Percentiles rank a stretch among this genome's conserved stretches.
phyloP scores from a whole-genome alignment of 164 flowering plant genomes.

The Vitis labrusca region DNA sequence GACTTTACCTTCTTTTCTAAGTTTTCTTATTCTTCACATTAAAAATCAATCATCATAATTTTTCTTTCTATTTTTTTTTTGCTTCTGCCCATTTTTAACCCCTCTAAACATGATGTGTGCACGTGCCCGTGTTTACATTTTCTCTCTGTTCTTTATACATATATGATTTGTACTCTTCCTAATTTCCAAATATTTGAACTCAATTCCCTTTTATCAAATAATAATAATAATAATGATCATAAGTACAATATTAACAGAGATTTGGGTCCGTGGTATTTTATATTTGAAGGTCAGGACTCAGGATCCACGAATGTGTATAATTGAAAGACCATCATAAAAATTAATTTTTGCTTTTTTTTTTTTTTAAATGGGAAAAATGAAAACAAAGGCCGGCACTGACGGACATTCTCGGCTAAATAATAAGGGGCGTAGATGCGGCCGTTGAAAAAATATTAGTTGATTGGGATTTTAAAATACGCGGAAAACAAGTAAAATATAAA shows the following conservation, averaged over 20 bases:
- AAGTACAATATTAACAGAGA: too few species aligned
- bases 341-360: too few species aligned
- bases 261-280: too few species aligned
- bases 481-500: not conserved
- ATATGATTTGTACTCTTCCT: not conserved
- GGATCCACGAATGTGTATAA: too few species aligned
- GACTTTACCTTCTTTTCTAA: conserved; percentile 26
- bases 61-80: not conserved
- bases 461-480: too few species aligned
- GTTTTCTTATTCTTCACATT: conserved; percentile 11
- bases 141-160: not conserved
- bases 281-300: too few species aligned
- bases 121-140: conserved; percentile 19
- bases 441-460: not conserved
- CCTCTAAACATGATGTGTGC: conserved; percentile 15
- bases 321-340: not conserved
- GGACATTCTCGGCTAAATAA: conserved; percentile 24
- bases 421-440: conserved; percentile 9
- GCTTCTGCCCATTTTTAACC: not conserved
- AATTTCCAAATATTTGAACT: too few species aligned
- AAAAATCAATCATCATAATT: not conserved
- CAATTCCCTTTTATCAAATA: too few species aligned
- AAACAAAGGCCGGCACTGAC: conserved; percentile 35
- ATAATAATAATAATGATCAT: too few species aligned
- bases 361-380: conserved; percentile 3